A percentile compares a stretch with the other conserved stretches of the same genome.
phyloP scores from a whole-genome alignment of 225 moss, liverwort and hornwort genomes.

The Marchantia polymorpha region DNA sequence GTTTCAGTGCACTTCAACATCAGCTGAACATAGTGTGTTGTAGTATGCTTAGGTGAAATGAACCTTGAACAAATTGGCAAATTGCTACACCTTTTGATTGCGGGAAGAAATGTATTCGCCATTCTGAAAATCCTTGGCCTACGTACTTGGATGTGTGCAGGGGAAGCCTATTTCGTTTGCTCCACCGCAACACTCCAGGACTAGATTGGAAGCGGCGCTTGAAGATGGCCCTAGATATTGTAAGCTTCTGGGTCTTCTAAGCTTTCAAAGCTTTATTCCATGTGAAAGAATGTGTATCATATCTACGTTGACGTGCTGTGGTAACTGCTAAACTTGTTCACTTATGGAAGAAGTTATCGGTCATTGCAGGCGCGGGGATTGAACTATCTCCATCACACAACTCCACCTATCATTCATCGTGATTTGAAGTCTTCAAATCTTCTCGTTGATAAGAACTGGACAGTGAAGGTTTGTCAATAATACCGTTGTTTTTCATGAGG shows the following conservation, averaged over 20 bases:
- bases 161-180: conserved; percentile 86
- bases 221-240: conserved; percentile 94
- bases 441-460: conserved; percentile 92
- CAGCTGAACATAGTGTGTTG: too few species aligned
- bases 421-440: conserved; percentile 94
- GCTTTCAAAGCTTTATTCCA: neutral
- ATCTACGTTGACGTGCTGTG: neutral
- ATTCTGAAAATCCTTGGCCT: too few species aligned
- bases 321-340: neutral
- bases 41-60: too few species aligned
- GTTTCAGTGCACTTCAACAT: too few species aligned
- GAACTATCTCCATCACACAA: conserved; percentile 88
- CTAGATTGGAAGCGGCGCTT: conserved; percentile 89
- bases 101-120: too few species aligned
- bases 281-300: neutral
- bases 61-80: too few species aligned
- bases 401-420: conserved; percentile 85
- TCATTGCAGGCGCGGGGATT: conserved; percentile 70
- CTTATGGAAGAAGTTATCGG: neutral
- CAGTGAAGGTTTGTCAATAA: conserved; percentile 65
- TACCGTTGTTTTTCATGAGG: neutral
- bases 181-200: conserved; percentile 88
- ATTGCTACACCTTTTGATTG: too few species aligned
- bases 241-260: conserved; percentile 22
- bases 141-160: conserved; percentile 31